Conservation (phyloP, 192 early-diverging fungal species). For the Gryganskiella cystojenkinii region DNA sequence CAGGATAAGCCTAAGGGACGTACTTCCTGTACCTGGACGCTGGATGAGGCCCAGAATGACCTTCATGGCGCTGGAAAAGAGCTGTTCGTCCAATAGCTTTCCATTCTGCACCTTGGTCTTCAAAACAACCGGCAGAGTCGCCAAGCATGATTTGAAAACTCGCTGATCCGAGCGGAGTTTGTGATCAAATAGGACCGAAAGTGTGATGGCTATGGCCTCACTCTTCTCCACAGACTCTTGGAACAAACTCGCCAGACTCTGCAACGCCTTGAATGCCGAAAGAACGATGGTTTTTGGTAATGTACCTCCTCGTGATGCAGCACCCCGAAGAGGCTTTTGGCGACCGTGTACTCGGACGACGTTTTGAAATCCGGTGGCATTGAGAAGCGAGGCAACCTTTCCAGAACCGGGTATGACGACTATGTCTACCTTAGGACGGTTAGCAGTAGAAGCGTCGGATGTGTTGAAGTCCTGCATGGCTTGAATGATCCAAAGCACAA, state of each 20-base stretch:
- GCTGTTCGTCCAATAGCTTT: constrained; percentile 33
- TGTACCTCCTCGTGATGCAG: constrained; percentile 18
- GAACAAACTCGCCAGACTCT: constrained; percentile 35
- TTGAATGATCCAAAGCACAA: constrained; percentile 41
- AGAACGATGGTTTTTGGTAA: constrained; percentile 47
- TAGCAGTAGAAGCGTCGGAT: background rate
- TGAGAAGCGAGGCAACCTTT: constrained; percentile 20
- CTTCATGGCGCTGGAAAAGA: constrained; percentile 34
- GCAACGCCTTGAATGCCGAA: constrained; percentile 38
- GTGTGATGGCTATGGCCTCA: constrained; percentile 21
- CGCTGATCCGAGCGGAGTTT: constrained; percentile 43
- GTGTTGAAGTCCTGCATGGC: constrained; percentile 23
- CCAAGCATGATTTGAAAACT: constrained; percentile 47
- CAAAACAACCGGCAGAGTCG: constrained; percentile 31
- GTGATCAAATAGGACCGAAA: constrained; percentile 29
- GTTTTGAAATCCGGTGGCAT: constrained; percentile 19
- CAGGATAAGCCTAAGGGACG: constrained; percentile 23
- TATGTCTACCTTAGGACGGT: background rate
- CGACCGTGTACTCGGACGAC: constrained; percentile 9
- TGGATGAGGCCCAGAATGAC: constrained; percentile 30
- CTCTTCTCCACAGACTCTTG: constrained; percentile 28
- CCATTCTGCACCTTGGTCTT: constrained; percentile 49
- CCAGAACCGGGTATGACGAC: constrained; percentile 11
- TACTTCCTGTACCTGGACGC: constrained; percentile 13
- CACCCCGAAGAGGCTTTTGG: constrained; percentile 16